A percentile compares a stretch with the other conserved stretches of the same genome.
Evolutionary conservation across 345 rosid genomes (phyloP).

Genomic region (Erodium maritimum): DNA sequence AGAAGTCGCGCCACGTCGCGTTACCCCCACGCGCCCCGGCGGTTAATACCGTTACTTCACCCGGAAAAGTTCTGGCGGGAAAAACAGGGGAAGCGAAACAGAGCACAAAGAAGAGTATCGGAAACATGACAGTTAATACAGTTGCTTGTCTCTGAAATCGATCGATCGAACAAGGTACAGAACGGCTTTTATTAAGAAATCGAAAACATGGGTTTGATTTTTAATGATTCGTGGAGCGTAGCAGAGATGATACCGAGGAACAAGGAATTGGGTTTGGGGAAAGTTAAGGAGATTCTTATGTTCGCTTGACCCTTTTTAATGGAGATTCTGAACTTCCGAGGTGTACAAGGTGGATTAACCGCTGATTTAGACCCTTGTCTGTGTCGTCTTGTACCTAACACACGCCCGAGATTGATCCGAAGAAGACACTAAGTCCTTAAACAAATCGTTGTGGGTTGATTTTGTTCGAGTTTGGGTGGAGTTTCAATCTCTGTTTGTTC

Average conservation of each 20-base stretch:
- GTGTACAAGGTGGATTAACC: constrained; percentile 24
- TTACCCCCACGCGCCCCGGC: constrained; percentile 13
- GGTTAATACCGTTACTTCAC: constrained; percentile 20
- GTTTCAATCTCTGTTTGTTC: too few relatives aligned
- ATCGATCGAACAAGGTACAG: too few relatives aligned
- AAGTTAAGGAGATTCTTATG: constrained; percentile 35
- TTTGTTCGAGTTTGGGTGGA: too few relatives aligned
- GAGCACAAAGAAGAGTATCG: constrained; percentile 9
- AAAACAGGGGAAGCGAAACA: constrained; percentile 16
- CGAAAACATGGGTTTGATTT: too few relatives aligned
- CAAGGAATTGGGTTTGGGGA: constrained; percentile 17
- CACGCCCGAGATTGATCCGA: too few relatives aligned
- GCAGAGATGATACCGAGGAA: constrained; percentile 9
- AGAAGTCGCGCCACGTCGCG: constrained; percentile 65
- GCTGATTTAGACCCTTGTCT: constrained; percentile 5
- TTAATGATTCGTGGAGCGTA: too few relatives aligned
- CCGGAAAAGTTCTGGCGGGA: constrained; percentile 37
- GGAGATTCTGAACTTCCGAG: constrained; percentile 23
- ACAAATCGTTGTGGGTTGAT: too few relatives aligned
- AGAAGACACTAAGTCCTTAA: too few relatives aligned
- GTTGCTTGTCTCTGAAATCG: too few relatives aligned
- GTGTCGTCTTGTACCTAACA: too few relatives aligned
- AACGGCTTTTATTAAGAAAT: too few relatives aligned
- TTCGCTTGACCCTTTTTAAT: constrained; percentile 18
- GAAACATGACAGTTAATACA: too few relatives aligned